phyloP scores from a whole-genome alignment of 2,329 filamentous ascomycete genomes.

The Claviceps spartinae region DNA sequence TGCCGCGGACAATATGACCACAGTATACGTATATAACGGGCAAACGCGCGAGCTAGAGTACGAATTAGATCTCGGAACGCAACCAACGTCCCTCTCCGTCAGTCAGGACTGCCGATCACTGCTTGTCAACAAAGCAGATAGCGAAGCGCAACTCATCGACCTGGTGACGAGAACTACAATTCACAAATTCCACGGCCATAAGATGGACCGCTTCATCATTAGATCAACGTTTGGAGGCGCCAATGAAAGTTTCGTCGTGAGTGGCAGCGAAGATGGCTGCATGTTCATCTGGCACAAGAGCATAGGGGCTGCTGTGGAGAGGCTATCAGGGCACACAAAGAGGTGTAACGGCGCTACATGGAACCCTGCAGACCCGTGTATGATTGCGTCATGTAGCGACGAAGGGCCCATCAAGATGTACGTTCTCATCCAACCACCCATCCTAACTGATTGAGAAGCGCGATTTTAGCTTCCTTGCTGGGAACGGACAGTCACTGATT shows the following conservation, averaged over 20 bases:
- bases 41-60: slow-evolving; percentile 60
- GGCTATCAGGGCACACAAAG: slow-evolving; percentile 55
- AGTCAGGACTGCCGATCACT: slow-evolving; percentile 69
- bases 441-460: too few species aligned
- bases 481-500: neutral
- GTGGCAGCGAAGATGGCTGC: slow-evolving; percentile 69
- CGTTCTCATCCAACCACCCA: slow-evolving; percentile 23
- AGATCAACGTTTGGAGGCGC: slow-evolving; percentile 77
- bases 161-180: slow-evolving; percentile 58
- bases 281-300: slow-evolving; percentile 88
- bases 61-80: slow-evolving; percentile 50
- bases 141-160: slow-evolving; percentile 66
- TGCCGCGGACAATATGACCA: slow-evolving; percentile 56
- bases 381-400: slow-evolving; percentile 87
- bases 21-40: slow-evolving; percentile 73
- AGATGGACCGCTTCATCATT: slow-evolving; percentile 65
- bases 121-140: slow-evolving; percentile 68
- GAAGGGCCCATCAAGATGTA: slow-evolving; percentile 78
- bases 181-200: slow-evolving; percentile 62
- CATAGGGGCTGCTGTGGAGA: slow-evolving; percentile 62
- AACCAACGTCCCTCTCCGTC: slow-evolving; percentile 67
- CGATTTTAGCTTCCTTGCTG: too few species aligned
- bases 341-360: slow-evolving; percentile 82
- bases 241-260: slow-evolving; percentile 80
- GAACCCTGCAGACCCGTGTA: slow-evolving; percentile 69